Evolutionary conservation across 2,329 filamentous ascomycete genomes (phyloP).

Genomic region (Botrytis hyacinthi): DNA sequence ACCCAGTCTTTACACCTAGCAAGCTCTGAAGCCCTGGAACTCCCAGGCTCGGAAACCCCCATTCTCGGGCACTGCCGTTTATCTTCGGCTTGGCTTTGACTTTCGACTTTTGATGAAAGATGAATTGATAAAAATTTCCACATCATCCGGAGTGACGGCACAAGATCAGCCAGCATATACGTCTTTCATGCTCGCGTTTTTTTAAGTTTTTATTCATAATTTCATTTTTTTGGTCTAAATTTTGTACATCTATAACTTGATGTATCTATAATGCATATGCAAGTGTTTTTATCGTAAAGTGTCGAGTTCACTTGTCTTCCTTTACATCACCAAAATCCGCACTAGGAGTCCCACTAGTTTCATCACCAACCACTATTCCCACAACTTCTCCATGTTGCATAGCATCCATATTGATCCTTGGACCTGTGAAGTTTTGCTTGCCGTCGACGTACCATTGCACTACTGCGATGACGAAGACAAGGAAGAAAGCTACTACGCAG

Average conservation of each 20-base stretch:
- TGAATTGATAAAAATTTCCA: background rate
- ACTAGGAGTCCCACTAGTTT: background rate
- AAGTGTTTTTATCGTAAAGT: background rate
- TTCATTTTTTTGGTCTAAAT: background rate
- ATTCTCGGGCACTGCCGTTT: background rate
- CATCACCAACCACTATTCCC: slow-evolving; percentile 20
- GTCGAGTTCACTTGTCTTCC: background rate
- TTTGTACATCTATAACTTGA: background rate
- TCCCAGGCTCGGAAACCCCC: background rate
- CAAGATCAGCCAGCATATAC: background rate
- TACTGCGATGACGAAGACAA: slow-evolving; percentile 42
- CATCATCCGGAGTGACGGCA: background rate
- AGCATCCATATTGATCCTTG: slow-evolving; percentile 43
- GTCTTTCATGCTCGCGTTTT: background rate
- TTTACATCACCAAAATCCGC: background rate
- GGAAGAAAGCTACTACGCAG: slow-evolving; percentile 43
- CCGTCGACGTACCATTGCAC: slow-evolving; percentile 61
- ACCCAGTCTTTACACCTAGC: background rate
- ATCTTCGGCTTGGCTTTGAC: background rate
- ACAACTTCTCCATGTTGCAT: slow-evolving; percentile 35
- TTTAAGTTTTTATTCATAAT: background rate
- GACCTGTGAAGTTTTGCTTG: slow-evolving; percentile 54
- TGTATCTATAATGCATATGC: background rate
- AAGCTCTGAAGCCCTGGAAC: background rate
- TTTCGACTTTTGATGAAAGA: background rate